Evolutionary conservation across 108 stramenopile species (phyloP).

Genomic region (Stephanodiscus triporus): DNA sequence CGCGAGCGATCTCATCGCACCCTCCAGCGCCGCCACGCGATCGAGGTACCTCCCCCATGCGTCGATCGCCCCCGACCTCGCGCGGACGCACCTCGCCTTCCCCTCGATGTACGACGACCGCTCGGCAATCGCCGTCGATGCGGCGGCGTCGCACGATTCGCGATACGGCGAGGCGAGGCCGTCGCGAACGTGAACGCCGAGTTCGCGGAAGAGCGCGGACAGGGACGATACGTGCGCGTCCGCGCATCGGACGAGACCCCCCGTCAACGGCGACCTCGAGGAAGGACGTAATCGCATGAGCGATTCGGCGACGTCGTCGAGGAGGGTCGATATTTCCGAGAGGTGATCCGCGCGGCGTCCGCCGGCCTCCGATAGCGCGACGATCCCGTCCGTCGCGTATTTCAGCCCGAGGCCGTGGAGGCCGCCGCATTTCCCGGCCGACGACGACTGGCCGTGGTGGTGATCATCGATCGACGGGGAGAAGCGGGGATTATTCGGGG

Average conservation of each 20-base stretch:
- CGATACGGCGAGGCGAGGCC: conserved; percentile 31
- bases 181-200: conserved; percentile 17
- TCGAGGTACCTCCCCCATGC: background rate
- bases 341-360: conserved; percentile 28
- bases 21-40: background rate
- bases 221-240: too few relatives aligned
- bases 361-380: conserved; percentile 27
- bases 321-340: conserved; percentile 26
- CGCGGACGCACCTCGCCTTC: background rate
- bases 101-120: background rate
- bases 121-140: too few relatives aligned
- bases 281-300: conserved; percentile 19
- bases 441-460: background rate
- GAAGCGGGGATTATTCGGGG: background rate
- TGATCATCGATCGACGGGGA: background rate
- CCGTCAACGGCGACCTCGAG: conserved; percentile 14
- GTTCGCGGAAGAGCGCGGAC: too few relatives aligned
- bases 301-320: conserved; percentile 31
- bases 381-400: conserved; percentile 29
- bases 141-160: conserved; percentile 25
- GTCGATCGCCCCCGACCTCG: background rate
- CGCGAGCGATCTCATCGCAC: background rate
- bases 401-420: conserved; percentile 36
- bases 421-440: too few relatives aligned
- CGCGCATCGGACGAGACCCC: conserved; percentile 23